Base-by-base conservation (phyloP, 2,329 filamentous ascomycete genomes). In the Tolypocladium sp. region DNA sequence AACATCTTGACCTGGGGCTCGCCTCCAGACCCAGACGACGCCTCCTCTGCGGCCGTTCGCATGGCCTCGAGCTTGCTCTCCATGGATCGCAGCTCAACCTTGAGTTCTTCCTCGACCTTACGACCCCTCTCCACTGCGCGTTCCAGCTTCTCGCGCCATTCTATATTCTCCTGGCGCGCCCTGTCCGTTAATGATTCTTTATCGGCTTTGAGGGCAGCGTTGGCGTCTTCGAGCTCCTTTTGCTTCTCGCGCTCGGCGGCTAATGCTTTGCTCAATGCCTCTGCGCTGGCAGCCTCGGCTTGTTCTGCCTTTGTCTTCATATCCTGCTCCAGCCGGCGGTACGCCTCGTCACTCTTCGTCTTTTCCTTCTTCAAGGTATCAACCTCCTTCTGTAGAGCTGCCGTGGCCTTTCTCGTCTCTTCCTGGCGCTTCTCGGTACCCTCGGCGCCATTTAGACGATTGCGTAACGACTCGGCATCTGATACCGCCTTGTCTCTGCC, bases 51-150 rank as follows among this genome's bases (percentile, higher is more conserved):
- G 38, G 89, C 84, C 22, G 87, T 84, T 58, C 94, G 88, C 75
- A 97, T 86, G 10, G 89, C 85, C 74, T 99, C 94, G 58, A 99
- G 81, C 71, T 96, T 95, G 66, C 89, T 88, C 75, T 99, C 95
- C 63, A 96, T 80, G 20, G 87, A 82, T 72, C 88, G 77, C 10
- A 84, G 72, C 73, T 97, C 93, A n/a, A 82, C 82, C 67, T 90
- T 89, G 66, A 95, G 79, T 69, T 97, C 93, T 7, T 88, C 74
- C 71, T 96, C 90, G 9, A 84, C 76, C 13, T 84, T 79, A 15
- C 83, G 82, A 25, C 86, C 80, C 35, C 85, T 86, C 71, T 95
- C 90, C 57, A 84, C 82, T 57, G 91, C 87, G 59, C 87, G 83
- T 53, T 89, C 85, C 9, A 89, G 79, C 70, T 89, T 90, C 63